Conservation (phyloP, 2,329 filamentous ascomycete genomes). For the Verticillium klebahnii region DNA sequence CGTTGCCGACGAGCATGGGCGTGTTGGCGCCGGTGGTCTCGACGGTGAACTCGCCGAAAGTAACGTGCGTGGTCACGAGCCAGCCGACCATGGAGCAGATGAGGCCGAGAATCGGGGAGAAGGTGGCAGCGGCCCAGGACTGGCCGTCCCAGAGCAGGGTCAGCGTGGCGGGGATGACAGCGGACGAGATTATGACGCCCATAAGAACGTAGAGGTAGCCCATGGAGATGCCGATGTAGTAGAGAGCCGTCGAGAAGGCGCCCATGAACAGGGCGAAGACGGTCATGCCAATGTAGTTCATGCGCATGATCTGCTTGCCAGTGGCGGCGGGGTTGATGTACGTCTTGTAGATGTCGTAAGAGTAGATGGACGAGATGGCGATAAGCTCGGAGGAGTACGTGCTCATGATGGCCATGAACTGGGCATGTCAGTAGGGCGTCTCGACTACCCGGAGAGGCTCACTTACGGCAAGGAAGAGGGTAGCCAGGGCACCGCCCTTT, state of each 20-base stretch:
- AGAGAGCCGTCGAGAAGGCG: constrained; percentile 65
- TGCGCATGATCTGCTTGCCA: constrained; percentile 68
- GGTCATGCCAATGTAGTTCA: constrained; percentile 62
- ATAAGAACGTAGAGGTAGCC: constrained; percentile 78
- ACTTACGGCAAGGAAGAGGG: constrained; percentile 62
- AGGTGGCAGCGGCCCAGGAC: constrained; percentile 51
- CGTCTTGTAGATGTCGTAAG: constrained; percentile 78
- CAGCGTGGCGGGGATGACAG: constrained; percentile 70
- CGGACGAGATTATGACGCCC: constrained; percentile 76
- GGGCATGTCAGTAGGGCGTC: background rate
- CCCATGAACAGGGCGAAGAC: constrained; percentile 70
- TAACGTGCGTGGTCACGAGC: constrained; percentile 69
- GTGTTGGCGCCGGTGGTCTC: constrained; percentile 69
- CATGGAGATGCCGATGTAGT: constrained; percentile 67
- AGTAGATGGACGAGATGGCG: constrained; percentile 76
- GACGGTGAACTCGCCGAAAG: constrained; percentile 62
- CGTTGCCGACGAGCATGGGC: constrained; percentile 77
- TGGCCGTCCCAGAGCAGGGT: constrained; percentile 72
- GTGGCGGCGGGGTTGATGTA: constrained; percentile 71
- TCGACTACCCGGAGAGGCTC: too few species aligned
- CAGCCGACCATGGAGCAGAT: constrained; percentile 67
- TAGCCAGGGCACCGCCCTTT: constrained; percentile 72
- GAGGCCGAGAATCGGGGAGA: constrained; percentile 66
- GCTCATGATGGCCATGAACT: constrained; percentile 84
- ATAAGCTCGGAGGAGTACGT: constrained; percentile 81